Percentiles rank a stretch among this genome's conserved stretches.
Evolutionary conservation across 2,329 filamentous ascomycete genomes (phyloP).

Genomic region (Alternaria brassicae): DNA sequence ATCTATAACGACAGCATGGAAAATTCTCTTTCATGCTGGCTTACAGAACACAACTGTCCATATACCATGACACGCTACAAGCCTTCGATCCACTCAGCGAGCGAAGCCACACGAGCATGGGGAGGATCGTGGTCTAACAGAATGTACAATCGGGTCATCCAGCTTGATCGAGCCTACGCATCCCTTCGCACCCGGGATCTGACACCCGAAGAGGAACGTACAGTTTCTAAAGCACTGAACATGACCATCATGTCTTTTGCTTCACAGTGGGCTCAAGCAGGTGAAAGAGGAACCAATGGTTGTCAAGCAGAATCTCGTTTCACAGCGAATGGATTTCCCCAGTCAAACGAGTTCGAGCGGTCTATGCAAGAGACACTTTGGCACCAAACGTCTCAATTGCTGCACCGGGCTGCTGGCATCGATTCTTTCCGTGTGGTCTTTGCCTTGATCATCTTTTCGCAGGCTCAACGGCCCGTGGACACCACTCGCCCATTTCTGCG

Average conservation of each 20-base stretch:
- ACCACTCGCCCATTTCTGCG: not conserved
- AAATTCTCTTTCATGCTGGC: constrained; percentile 61
- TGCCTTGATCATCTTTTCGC: constrained; percentile 54
- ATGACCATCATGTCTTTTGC: constrained; percentile 61
- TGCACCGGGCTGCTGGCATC: constrained; percentile 48
- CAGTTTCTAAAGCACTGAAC: constrained; percentile 56
- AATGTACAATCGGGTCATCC: constrained; percentile 58
- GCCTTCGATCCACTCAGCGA: constrained; percentile 30
- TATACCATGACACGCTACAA: constrained; percentile 46
- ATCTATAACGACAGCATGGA: constrained; percentile 64
- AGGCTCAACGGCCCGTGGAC: constrained; percentile 51
- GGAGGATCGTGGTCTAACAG: constrained; percentile 46
- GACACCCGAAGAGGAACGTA: constrained; percentile 47
- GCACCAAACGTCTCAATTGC: constrained; percentile 50
- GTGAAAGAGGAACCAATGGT: constrained; percentile 26
- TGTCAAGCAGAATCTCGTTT: constrained; percentile 26
- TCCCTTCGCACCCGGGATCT: constrained; percentile 48
- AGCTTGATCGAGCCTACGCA: constrained; percentile 51
- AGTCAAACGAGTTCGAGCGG: constrained; percentile 40
- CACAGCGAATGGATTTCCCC: constrained; percentile 1
- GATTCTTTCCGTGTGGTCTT: constrained; percentile 54
- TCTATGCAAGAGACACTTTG: constrained; percentile 50
- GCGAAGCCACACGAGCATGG: constrained; percentile 52
- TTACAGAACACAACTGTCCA: constrained; percentile 62
- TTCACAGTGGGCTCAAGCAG: constrained; percentile 55